Evolutionary conservation across 352 stramenopile species (phyloP).

Genomic region (Phytopythium delawarense): DNA sequence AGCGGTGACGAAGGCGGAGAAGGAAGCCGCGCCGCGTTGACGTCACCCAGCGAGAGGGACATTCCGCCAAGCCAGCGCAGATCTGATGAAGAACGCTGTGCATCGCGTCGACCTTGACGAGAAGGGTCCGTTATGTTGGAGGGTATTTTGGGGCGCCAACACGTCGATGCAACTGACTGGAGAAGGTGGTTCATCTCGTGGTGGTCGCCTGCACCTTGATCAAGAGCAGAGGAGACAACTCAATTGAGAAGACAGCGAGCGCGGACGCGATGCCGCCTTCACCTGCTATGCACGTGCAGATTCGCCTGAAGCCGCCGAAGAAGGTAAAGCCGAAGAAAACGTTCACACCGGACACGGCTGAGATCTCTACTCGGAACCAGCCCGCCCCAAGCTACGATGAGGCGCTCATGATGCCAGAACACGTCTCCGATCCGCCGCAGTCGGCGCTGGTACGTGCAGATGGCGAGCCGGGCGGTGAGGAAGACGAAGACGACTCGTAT

Average conservation of each 20-base stretch:
- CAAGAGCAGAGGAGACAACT: not conserved
- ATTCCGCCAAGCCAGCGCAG: not conserved
- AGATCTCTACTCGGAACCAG: slow-evolving; percentile 5
- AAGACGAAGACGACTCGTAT: slow-evolving; percentile 26
- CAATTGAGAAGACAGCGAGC: not conserved
- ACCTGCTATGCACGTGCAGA: slow-evolving; percentile 22
- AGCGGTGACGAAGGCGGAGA: not conserved
- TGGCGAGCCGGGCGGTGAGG: not conserved
- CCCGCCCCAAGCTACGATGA: slow-evolving; percentile 32
- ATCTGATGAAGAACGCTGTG: not conserved
- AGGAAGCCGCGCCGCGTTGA: not conserved
- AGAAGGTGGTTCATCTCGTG: not conserved
- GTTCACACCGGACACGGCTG: no score
- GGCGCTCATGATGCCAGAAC: slow-evolving; percentile 28
- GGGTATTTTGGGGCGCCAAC: not conserved
- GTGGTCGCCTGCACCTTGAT: not conserved
- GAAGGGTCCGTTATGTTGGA: not conserved
- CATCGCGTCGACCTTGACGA: not conserved
- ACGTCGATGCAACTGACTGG: not conserved
- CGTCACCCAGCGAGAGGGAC: not conserved
- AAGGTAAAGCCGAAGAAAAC: slow-evolving; percentile 4
- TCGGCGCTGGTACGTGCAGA: not conserved
- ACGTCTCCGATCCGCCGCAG: not conserved
- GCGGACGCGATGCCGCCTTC: slow-evolving; percentile 12
- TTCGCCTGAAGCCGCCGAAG: slow-evolving; percentile 20